A percentile compares a stretch with the other conserved stretches of the same genome.
These are phyloP conservation scores for Aquilaria agallochum DNA, from an alignment of 441 rosid genomes.

Conservation along the genomic window DNA sequence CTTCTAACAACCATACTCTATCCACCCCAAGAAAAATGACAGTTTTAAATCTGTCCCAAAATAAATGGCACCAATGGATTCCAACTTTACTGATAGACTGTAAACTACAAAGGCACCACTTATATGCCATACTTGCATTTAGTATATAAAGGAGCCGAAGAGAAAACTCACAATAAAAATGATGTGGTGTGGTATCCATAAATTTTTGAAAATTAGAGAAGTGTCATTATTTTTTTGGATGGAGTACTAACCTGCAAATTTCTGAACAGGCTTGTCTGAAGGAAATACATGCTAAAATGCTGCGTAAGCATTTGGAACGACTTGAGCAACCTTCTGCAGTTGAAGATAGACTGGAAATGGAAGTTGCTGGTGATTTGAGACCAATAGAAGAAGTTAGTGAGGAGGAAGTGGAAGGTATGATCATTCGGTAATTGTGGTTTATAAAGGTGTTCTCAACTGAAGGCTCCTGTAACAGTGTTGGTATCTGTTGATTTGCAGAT, in stretches of 20 bases:
- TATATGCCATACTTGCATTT: too few relatives aligned
- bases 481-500: slow-evolving; percentile 29
- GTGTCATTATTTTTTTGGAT: slow-evolving; percentile 9
- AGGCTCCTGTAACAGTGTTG: slow-evolving; percentile 8
- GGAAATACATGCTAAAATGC: slow-evolving; percentile 87
- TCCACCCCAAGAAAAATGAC: too few relatives aligned
- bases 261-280: slow-evolving; percentile 78
- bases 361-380: slow-evolving; percentile 18
- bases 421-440: slow-evolving; percentile 4
- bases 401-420: slow-evolving; percentile 39
- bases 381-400: slow-evolving; percentile 50
- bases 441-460: slow-evolving; percentile 8
- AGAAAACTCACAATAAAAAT: too few relatives aligned
- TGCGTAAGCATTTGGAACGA: slow-evolving; percentile 66
- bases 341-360: slow-evolving; percentile 42
- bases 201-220: too few relatives aligned
- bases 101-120: too few relatives aligned
- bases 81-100: too few relatives aligned
- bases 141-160: too few relatives aligned
- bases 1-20: not conserved
- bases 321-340: slow-evolving; percentile 65
- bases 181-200: too few relatives aligned
- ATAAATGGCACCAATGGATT: too few relatives aligned
- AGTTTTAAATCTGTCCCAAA: too few relatives aligned
- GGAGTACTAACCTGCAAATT: slow-evolving; percentile 15